phyloP scores from a whole-genome alignment of 495 filamentous ascomycete genomes.

The Penicillium samsonianum region DNA sequence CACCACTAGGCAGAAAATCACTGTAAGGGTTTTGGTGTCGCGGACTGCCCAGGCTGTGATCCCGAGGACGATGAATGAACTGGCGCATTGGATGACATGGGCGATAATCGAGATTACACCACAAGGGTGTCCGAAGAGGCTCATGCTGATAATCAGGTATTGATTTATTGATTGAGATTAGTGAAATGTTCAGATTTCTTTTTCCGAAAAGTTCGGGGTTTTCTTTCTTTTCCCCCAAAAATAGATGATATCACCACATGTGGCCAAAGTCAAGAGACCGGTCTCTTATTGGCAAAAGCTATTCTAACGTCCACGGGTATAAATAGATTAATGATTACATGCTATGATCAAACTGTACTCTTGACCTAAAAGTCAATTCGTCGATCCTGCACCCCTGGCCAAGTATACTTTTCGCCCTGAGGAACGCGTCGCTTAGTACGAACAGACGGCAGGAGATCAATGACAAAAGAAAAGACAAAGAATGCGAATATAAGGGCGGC shows the following conservation, averaged over 20 bases:
- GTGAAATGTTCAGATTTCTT: background rate
- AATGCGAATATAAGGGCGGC: slow-evolving; percentile 79
- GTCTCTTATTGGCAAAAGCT: background rate
- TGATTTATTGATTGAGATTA: background rate
- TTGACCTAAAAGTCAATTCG: slow-evolving; percentile 7
- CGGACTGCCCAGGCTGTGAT: slow-evolving; percentile 26
- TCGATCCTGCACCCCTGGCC: background rate
- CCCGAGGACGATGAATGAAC: slow-evolving; percentile 25
- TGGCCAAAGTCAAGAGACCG: background rate
- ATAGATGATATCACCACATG: slow-evolving; percentile 14
- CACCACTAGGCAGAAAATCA: slow-evolving; percentile 22
- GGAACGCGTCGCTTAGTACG: slow-evolving; percentile 48
- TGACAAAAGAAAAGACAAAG: slow-evolving; percentile 75
- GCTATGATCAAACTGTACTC: background rate
- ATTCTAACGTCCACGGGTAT: background rate
- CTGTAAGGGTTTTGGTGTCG: slow-evolving; percentile 23
- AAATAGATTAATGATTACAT: no score
- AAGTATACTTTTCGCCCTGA: slow-evolving; percentile 25
- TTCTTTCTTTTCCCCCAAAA: background rate
- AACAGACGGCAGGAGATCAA: slow-evolving; percentile 75
- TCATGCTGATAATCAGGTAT: background rate
- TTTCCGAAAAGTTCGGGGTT: background rate
- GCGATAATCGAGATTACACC: slow-evolving; percentile 7
- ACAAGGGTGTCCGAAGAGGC: slow-evolving; percentile 4
- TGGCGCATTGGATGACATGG: slow-evolving; percentile 18